Evolutionary conservation across 2,329 filamentous ascomycete species (phyloP), one percentile per base, ranked within the genome.

Genomic region (Coniochaeta sp.): DNA sequence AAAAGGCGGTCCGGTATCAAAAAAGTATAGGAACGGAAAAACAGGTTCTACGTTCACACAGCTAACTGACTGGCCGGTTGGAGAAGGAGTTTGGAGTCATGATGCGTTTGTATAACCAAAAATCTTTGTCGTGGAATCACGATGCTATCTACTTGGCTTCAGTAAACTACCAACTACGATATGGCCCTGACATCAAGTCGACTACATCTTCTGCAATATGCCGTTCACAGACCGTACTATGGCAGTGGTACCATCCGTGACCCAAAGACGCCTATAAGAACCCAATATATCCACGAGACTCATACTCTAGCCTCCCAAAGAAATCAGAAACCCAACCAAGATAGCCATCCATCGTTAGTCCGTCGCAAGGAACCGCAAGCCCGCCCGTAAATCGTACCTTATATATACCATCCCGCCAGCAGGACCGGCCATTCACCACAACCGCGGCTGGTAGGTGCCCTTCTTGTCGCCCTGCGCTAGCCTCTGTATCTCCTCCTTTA

Each of bases 401-500:
- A 30, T 52, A 52, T 24, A 26, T 4, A n/a, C 9, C 16, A 12
- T 52, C 26, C 22, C 47, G 22, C 47, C 22, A 52, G 42, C 42
- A 47, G 42, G 22, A 47, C 42, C 9, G 2, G 5, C 6, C 22
- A 24, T 32, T 66, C 72, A 86, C 76, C 79, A 84, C 63, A 84
- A 71, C 56, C 84, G 73, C 55, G 83, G 77, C 66, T 84, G 81
- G 65, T 85, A 65, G 14, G 65, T 64, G 6, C 62, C 63, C 8
- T 58, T 52, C 44, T 73, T 72, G 2, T 80, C 72, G 17, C 73
- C 71, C 67, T 77, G 78, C 7, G 80, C 74, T 59, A 81, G 66
- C 63, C 71, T 75, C 69, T 71, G 72, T 62, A 87, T 79, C 65
- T 86, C 83, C 62, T 83, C 79, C 68, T 83, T 85, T 67, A 86